Percentiles rank a stretch among this genome's conserved stretches.
phyloP scores from a whole-genome alignment of 805 yeast genomes.

The Starmera caribaea region DNA sequence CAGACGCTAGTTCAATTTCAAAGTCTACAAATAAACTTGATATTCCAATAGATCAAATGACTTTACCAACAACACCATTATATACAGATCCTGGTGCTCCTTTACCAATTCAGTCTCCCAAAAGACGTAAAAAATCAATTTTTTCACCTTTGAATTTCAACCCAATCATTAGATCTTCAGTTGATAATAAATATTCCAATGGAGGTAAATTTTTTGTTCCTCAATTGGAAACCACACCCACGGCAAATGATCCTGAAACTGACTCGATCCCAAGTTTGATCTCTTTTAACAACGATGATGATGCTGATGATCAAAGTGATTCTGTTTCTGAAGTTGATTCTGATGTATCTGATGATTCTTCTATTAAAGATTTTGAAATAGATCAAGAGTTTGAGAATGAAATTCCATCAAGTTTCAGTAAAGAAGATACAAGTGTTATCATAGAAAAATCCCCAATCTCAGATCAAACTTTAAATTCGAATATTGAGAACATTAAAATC shows the following conservation, averaged over 20 bases:
- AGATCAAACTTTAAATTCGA: too few species aligned
- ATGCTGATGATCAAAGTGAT: slow-evolving; percentile 15
- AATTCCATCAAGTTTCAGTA: too few species aligned
- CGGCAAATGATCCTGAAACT: slow-evolving; percentile 14
- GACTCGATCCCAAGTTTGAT: slow-evolving; percentile 6
- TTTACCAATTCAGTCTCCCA: slow-evolving; percentile 46
- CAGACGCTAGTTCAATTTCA: not conserved
- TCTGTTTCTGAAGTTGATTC: slow-evolving; percentile 17
- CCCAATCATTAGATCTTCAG: slow-evolving; percentile 63
- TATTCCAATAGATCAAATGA: slow-evolving; percentile 52
- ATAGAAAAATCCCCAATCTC: too few species aligned
- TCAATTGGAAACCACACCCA: slow-evolving; percentile 1
- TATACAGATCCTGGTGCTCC: slow-evolving; percentile 85
- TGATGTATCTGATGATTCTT: slow-evolving; percentile 11
- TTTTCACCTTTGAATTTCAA: slow-evolving; percentile 80
- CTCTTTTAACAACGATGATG: slow-evolving; percentile 12
- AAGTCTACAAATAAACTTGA: slow-evolving; percentile 22
- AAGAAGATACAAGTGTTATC: too few species aligned
- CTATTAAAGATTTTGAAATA: slow-evolving; percentile 10
- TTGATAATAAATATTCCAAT: slow-evolving; percentile 77
- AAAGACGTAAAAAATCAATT: slow-evolving; percentile 39
- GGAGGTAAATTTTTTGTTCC: slow-evolving; percentile 85
- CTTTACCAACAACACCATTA: slow-evolving; percentile 39
- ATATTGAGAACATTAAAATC: too few species aligned
- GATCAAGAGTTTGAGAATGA: too few species aligned